Conservation (phyloP, 2,329 filamentous ascomycete genomes). For the Grosmannia penicillata region DNA sequence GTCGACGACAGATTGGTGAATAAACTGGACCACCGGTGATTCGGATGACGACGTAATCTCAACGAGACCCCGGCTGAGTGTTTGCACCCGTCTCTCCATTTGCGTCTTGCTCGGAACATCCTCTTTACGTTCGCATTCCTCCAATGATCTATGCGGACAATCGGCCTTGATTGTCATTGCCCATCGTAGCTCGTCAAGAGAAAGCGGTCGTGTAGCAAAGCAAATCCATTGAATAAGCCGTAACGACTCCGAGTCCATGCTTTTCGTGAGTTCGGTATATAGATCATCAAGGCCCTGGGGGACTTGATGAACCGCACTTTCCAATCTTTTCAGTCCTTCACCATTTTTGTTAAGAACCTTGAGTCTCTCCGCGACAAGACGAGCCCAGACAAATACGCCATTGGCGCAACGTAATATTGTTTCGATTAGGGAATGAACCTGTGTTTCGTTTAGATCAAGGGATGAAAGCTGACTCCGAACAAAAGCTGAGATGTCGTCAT, state of each 20-base stretch:
- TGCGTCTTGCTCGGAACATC: background rate
- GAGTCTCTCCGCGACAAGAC: background rate
- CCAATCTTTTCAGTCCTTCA: background rate
- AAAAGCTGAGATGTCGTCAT: slow-evolving; percentile 11
- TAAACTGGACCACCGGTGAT: slow-evolving; percentile 16
- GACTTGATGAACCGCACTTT: no score
- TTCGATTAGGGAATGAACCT: no score
- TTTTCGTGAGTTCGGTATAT: background rate
- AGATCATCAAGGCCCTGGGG: background rate
- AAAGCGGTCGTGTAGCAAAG: background rate
- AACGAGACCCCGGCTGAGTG: background rate
- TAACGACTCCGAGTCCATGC: background rate
- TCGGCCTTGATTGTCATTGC: background rate
- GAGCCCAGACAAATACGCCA: background rate
- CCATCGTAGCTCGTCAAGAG: background rate
- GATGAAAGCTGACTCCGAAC: slow-evolving; percentile 10
- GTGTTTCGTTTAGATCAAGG: background rate
- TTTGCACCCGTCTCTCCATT: no score
- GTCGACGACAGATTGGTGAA: slow-evolving; percentile 20
- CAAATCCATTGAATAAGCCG: background rate
- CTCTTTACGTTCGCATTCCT: background rate
- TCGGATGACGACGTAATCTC: background rate
- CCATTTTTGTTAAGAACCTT: background rate
- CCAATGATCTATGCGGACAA: background rate
- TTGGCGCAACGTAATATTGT: background rate